Evolutionary conservation across 345 rosid species (phyloP), one percentile per base, ranked within the genome.

Genomic region (Melaleuca quinquenervia): DNA sequence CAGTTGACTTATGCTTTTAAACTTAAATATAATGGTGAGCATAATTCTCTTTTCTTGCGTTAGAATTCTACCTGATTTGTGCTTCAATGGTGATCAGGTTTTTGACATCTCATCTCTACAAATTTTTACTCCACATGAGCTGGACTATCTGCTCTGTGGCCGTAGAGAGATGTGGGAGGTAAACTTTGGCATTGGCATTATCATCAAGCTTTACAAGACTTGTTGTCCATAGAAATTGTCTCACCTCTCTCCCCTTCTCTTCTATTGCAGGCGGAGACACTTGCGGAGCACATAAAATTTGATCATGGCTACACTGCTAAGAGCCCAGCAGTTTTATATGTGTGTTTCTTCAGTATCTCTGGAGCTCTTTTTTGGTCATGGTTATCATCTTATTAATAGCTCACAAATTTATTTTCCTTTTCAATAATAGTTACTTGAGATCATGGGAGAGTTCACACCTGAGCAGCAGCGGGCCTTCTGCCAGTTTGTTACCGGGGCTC

Each of bases 161-260:
- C 99, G 96, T 58, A 91, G 99, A 89, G 99, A 98, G 91, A 84
- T 96, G 93, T 96, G 99, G 99, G 94, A 98, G 99, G 99, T 96
- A 91, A 74, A 48, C 74, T 87, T 45, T 82, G 12, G 48, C 78
- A 32, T 64, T 64, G 76, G 45, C 22, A 41, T 36, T 70, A 13
- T 70, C 80, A 70, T 36, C 48, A 36, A 70, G 80, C 80, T 70
- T 36, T 70, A 41, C 80, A 11, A 36, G 80, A 18, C 80, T 29
- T 24, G 14, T 50, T 83, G 26, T 29, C 49, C 60, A n/a, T 52
- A 8, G 26, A 5, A 32, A 52, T 83, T 52, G 48, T 29, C 49
- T 82, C 53, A 82, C 54, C 54, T 16, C 41, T 82, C 84, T 54
- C 82, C 26, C 74, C 85, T 85, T 54, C 48, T 89, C 21, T 62